These are phyloP conservation scores for Leishmania tropica DNA, from an alignment of 208 protist genomes.

Conservation along the genomic window DNA sequence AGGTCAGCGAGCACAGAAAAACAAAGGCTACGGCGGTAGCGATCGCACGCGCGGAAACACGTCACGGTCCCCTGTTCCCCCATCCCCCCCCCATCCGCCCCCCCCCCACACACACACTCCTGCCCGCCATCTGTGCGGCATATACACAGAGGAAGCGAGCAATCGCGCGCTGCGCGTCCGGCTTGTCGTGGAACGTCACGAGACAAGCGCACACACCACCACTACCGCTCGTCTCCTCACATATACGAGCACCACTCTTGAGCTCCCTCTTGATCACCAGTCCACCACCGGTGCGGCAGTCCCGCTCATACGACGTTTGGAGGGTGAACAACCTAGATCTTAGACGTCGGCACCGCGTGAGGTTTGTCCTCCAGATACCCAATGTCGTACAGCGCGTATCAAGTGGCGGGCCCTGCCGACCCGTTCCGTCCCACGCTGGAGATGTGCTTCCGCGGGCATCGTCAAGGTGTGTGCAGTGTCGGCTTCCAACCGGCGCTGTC, in stretches of 20 bases:
- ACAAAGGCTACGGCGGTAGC: neutral
- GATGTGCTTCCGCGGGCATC: conserved; percentile 81
- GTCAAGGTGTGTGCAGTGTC: conserved; percentile 53
- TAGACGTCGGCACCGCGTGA: neutral
- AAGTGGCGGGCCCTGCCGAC: neutral
- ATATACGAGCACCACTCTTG: neutral
- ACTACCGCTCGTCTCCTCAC: neutral
- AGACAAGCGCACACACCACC: neutral
- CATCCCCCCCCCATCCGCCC: neutral
- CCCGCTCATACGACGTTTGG: neutral
- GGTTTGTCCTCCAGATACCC: neutral
- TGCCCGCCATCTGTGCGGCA: neutral
- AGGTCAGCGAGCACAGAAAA: too few species aligned
- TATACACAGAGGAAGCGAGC: neutral
- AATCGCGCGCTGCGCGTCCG: neutral
- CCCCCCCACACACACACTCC: neutral
- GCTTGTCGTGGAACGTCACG: neutral
- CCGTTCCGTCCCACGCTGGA: conserved; percentile 49
- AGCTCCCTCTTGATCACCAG: neutral
- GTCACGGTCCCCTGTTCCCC: neutral
- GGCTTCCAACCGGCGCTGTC: conserved; percentile 42
- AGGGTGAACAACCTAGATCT: neutral
- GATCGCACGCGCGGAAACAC: neutral
- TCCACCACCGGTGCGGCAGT: neutral
- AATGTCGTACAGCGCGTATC: conserved; percentile 20